Base-by-base conservation (phyloP, 1,284 basidiomycete species). In the Ustilago bromivora region DNA sequence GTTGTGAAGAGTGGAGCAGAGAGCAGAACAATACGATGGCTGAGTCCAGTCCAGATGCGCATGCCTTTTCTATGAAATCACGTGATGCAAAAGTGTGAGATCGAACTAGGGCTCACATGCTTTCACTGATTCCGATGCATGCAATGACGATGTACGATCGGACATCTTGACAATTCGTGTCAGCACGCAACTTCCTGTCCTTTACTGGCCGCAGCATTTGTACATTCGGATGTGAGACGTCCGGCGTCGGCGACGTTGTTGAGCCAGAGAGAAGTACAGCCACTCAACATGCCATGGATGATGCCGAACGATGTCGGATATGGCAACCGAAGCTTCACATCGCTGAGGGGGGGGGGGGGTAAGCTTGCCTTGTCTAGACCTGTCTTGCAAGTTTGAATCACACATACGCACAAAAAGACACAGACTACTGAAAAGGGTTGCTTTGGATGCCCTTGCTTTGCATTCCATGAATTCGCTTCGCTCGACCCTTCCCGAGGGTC, bases 401-500 rank as follows among this genome's bases (percentile, higher is more conserved):
- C 15, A n/a, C 62, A 55, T 40, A 53, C 12, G n/a, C 17, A 36
- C 28, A 56, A 9, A 32, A 55, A 49, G 41, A 57, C 40, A 41
- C 57, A 61, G 1, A 15, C 17, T 51, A n/a, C 36, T n/a, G 5
- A n/a, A 3, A n/a, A 35, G 13, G 41, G 51, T 57, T 64, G 54
- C 43, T 57, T 65, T 56, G 31, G 38, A 47, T 47, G 53, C 57
- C 53, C 53, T 61, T 60, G 54, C 61, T 58, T 70, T 63, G 43
- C 51, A 69, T 65, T 67, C 31, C n/a, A 19, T 35, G n/a, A 12
- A 41, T 56, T 60, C 43, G 46, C 67, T 69, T 63, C 57, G 67
- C 67, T 65, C 62, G 47, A 64, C 61, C 67, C 62, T 70, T 70
- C 61, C 67, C 40, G 61, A 70, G 61, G 67, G 57, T 57, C 66